Evolutionary conservation across 495 filamentous ascomycete genomes (phyloP), one percentile per base, ranked within the genome.

Genomic region (Neurospora sp.): DNA sequence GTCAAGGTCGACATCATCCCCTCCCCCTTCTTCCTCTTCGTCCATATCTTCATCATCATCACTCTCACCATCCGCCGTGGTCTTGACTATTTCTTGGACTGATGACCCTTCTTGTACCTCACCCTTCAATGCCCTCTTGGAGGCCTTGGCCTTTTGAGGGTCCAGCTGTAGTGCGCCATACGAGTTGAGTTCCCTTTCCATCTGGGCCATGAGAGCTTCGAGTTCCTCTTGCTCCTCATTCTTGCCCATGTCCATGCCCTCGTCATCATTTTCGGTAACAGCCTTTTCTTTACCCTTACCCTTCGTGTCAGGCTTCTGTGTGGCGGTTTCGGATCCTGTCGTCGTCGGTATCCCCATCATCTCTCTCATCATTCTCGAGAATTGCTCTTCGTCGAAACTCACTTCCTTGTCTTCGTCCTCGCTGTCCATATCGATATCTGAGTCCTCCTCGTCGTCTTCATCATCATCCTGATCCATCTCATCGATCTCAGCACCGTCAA

Each of bases 321-420:
- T 46, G 27, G 54, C 27, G 54, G 14, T 66, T 27, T 66, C 54
- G 23, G 54, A 16, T 27, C 48, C 48, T 59, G 11, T 14, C 11
- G 40, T 42, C 14, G 74, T 62, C 27, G 93, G 91, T 81, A 96
- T 85, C 12, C 93, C 93, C 92, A 96, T 96, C 92, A 97, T 97
- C 79, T 97, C 94, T 71, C 90, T 89, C 93, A 98, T 97, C 90
- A 97, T 92, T 69, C 78, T 85, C 20, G 90, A 84, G 77, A 97
- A 97, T 74, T 94, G 92, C 37, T 90, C 89, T 81, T 97, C 94
- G 76, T 97, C 89, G 75, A 96, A 94, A 41, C 89, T 90, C 2
- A 92, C 88, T 71, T 92, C 91, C 74, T 90, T 90, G 75, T 96
- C 92, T 77, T 96, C 91, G 27, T 89, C 78, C 8, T 82, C 80